Evolutionary conservation across 371 early-diverging fungal genomes (phyloP).

Genomic region (Mortierella sp.): DNA sequence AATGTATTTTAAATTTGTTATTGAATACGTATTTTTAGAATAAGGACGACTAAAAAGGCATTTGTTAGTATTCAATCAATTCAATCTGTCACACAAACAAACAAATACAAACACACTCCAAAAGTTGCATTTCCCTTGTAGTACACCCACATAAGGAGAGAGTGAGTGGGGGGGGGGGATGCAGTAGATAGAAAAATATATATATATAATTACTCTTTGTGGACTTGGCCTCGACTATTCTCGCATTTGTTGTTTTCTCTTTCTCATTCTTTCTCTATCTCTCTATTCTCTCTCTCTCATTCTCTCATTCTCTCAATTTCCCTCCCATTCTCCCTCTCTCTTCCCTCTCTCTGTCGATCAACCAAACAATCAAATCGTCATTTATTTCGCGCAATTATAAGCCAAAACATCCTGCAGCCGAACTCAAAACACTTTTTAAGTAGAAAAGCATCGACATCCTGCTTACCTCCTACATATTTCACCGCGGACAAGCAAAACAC

Average conservation of each 20-base stretch:
- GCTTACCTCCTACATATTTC: constrained; percentile 7
- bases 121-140: background rate
- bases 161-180: background rate
- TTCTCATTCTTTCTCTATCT: background rate
- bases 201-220: background rate
- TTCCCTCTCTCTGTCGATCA: background rate
- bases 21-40: background rate
- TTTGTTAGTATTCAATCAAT: no score
- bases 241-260: background rate
- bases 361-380: background rate
- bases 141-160: no score
- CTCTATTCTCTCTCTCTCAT: background rate
- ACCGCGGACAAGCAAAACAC: background rate
- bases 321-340: background rate
- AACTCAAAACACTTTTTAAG: background rate
- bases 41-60: background rate
- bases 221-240: background rate
- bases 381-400: background rate
- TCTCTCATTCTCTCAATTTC: background rate
- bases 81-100: no score
- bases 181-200: background rate
- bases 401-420: background rate
- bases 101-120: background rate
- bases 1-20: no score
- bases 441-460: background rate